Evolutionary conservation across 2,329 filamentous ascomycete genomes (phyloP), one percentile per base, ranked within the genome.

Genomic region (Orbilia brochopaga): DNA sequence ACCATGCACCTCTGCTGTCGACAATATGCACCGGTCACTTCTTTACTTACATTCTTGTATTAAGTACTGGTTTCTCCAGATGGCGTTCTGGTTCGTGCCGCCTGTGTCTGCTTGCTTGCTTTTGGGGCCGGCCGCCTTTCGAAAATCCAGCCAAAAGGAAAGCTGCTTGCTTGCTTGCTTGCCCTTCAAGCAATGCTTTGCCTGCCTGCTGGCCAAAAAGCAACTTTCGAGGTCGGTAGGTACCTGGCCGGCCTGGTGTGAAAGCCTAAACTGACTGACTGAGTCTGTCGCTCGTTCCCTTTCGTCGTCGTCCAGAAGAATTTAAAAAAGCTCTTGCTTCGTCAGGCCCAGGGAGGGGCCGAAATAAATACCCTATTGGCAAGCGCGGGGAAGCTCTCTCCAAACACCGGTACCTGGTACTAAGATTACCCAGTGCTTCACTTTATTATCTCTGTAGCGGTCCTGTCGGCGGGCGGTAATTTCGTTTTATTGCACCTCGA

Each of bases 271-370:
- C n/a, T n/a, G n/a, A 32, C 27, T 32, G 27, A 32, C 27, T 8
- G 3, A 4, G 3, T 32, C 27, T 32, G 27, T 32, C 27, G 27
- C 8, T 32, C 27, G 27, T n/a, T 35, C 23, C 30, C 30, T 19
- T 56, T 56, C 13, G 1, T 19, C 24, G 48, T 30, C 44, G 32
- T 54, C 62, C 53, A 66, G 58, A 54, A 66, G 27, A 60, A 15
- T 24, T 4, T 30, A 37, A 21, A 50, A 51, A 60, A 17, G 27
- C 10, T 11, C 23, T 52, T 8, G 24, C 35, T 69, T 69, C 64
- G 56, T 56, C 3, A 32, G 8, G 27, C 4, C 27, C 27, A 32
- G 27, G 27, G 27, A 32, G 27, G 27, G 3, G 27, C 27, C 27
- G 27, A 32, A n/a, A 32, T 32, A 32, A 32, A 32, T 32, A 32